A percentile compares a stretch with the other conserved stretches of the same genome.
These are phyloP conservation scores for Cynanchum wilfordii DNA, from an alignment of 257 asterid genomes.

Conservation along the genomic window DNA sequence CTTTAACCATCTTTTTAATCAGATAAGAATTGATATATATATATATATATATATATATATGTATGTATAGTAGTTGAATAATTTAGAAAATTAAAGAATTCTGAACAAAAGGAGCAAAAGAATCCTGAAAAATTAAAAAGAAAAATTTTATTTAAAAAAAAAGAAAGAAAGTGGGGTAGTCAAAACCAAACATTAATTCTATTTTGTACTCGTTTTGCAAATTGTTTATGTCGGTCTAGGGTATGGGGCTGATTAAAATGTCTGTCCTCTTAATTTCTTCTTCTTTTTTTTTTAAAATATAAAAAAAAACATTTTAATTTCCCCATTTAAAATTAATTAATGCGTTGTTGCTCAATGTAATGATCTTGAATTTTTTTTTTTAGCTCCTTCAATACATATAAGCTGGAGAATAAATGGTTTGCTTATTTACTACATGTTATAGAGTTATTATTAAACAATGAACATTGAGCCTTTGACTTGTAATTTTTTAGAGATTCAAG, in stretches of 20 bases:
- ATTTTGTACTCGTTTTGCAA: not conserved
- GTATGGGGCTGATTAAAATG: slow-evolving; percentile 6
- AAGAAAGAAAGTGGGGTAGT: slow-evolving; percentile 1
- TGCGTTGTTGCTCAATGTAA: not conserved
- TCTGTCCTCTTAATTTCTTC: not conserved
- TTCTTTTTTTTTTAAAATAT: too few relatives aligned
- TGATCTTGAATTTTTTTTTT: not conserved
- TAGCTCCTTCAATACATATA: not conserved
- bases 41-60: not conserved
- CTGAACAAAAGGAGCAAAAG: slow-evolving; percentile 6
- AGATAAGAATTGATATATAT: not conserved
- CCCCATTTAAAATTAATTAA: not conserved
- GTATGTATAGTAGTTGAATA: not conserved
- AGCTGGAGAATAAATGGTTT: not conserved
- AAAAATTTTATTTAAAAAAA: not conserved
- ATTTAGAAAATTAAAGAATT: slow-evolving; percentile 3
- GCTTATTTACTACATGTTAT: too few relatives aligned
- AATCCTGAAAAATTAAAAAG: not conserved
- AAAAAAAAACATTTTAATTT: slow-evolving; percentile 1
- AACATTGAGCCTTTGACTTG: too few relatives aligned
- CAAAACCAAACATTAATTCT: slow-evolving; percentile 9
- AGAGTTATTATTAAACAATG: too few relatives aligned
- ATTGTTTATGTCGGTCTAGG: slow-evolving; percentile 4
- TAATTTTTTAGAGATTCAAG: too few relatives aligned
- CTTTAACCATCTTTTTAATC: not conserved